Evolutionary conservation across 169 alveolate species (phyloP).

Genomic region (Eimeria necatrix): DNA sequence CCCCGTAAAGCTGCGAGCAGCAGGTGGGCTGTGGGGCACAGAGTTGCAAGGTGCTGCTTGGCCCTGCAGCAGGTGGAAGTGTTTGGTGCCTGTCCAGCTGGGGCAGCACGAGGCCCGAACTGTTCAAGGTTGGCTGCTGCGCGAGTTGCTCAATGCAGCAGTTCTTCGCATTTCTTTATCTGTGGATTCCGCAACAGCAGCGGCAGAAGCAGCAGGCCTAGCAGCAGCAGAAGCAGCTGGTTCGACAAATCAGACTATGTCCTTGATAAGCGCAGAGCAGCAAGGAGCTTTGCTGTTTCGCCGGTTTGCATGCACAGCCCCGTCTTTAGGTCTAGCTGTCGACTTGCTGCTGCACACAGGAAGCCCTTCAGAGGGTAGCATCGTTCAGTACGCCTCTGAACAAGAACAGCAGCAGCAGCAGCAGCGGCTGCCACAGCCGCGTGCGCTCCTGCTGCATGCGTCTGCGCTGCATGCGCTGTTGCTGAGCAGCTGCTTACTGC

Average conservation of each 20-base stretch:
- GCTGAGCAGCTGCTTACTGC: slow-evolving; percentile 59
- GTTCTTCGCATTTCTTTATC: not conserved
- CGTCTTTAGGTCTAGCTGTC: slow-evolving; percentile 11
- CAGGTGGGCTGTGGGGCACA: not conserved
- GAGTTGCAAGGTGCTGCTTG: not conserved
- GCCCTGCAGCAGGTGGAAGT: slow-evolving; percentile 6
- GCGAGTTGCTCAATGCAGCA: slow-evolving; percentile 67
- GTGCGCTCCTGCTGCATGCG: slow-evolving; percentile 48
- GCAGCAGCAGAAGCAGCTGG: not conserved
- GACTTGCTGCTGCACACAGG: not conserved
- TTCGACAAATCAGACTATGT: not conserved
- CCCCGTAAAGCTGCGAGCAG: not conserved
- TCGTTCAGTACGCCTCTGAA: not conserved
- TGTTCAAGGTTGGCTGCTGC: slow-evolving; percentile 69
- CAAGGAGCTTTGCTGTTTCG: not conserved
- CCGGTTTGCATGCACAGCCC: slow-evolving; percentile 44
- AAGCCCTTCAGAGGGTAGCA: not conserved
- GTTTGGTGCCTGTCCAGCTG: slow-evolving; percentile 27
- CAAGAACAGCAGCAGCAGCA: not conserved
- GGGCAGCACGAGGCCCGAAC: slow-evolving; percentile 63
- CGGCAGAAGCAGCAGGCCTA: not conserved
- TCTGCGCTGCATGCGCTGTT: slow-evolving; percentile 55
- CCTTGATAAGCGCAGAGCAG: not conserved
- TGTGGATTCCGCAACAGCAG: slow-evolving; percentile 1
- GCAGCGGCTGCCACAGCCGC: slow-evolving; percentile 48